Base-by-base conservation (phyloP, 345 rosid genomes). In the Hevea brasiliensis region DNA sequence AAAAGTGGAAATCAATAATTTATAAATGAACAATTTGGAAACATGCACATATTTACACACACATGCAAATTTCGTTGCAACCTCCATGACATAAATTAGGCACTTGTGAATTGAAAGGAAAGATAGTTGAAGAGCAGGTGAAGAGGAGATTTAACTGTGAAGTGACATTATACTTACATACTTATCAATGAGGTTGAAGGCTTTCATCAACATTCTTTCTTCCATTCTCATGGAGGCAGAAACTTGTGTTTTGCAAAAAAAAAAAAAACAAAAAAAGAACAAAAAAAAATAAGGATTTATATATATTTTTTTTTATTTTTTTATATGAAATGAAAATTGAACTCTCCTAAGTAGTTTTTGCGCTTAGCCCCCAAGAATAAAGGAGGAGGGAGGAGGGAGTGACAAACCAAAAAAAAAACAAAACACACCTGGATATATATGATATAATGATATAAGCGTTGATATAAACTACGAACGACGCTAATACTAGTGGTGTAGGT, bases 221-320 rank as follows among this genome's bases (percentile, higher is more conserved):
- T n/a, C n/a, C n/a, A n/a, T 83, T 84, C 93, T 95, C 84, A 77
- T 83, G 61, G 81, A 86, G 74, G 84, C 86, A 74, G 87, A 77
- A 76, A 95, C 90, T 92, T 95, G 99, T 95, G 99, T 73, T 89
- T 95, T 50, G 84, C 93, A 60, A 95, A 76, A 68, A 75, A 71
- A 61, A 76, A n/a, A 73, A 68, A 76, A 68, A 75, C 68, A 61
- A 76, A n/a, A 73, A 68, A n/a, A n/a, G n/a, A n/a, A n/a, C n/a
- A 76, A 68, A 75, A 71, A 61, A 76, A n/a, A 73, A 68, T 57
- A 59, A 67, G 32, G 17, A 45, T 58, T 27, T 18, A 60, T 68
- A 65, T 47, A 62, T 44, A 61, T 61, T 62, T 50, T 4, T 40
- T 10, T 20, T 37, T 64, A 21, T 20, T 14, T 63, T 75, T 66